Evolutionary conservation across 805 yeast genomes (phyloP), one percentile per base, ranked within the genome.

Genomic region (Yarrowia yakushimensis): DNA sequence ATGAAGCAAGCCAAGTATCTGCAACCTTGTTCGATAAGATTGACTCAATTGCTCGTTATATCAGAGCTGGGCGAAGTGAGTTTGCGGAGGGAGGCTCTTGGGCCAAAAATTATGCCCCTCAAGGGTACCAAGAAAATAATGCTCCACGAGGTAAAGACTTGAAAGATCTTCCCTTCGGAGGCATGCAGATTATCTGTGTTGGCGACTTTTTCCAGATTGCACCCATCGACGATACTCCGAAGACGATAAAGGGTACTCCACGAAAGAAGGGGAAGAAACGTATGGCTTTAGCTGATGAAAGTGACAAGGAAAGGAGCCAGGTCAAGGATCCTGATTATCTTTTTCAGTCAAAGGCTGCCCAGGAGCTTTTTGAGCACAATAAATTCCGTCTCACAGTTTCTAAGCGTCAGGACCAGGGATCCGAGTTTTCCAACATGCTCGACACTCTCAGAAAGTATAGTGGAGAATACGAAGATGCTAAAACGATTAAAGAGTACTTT

Each of bases 191-290:
- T 15, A 82, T 92, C 9, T 74, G 90, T 34, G 86, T 94, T 7
- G 98, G 98, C 17, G 98, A 92, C 73, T 90, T 92, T 71, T 91
- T 87, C 72, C 98, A 92, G 74, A 78, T 92, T 45, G 97, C 97
- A 0, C 97, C 52, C 10, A 43, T 43, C 9, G 25, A 13, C 7
- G 36, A 45, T 4, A 2, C 10, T 8, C n/a, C 36, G 12, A 18
- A 28, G 25, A n/a, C 25, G 28, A 6, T 34, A 10, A 12, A 27
- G 31, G 18, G 11, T 20, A 3, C 9, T n/a, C 20, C 37, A 6
- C 8, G 20, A 5, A 33, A 33, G 18, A 12, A 37, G 20, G 28
- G n/a, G 27, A 37, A 37, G 15, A 37, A 20, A 11, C 25, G 18
- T 23, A 4, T 1, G 4, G 43, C 42, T 11, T 13, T 18, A 7